A percentile compares a stretch with the other conserved stretches of the same genome.
Conservation (phyloP, 139 green algal species). For the Tetraselmis striata region DNA sequence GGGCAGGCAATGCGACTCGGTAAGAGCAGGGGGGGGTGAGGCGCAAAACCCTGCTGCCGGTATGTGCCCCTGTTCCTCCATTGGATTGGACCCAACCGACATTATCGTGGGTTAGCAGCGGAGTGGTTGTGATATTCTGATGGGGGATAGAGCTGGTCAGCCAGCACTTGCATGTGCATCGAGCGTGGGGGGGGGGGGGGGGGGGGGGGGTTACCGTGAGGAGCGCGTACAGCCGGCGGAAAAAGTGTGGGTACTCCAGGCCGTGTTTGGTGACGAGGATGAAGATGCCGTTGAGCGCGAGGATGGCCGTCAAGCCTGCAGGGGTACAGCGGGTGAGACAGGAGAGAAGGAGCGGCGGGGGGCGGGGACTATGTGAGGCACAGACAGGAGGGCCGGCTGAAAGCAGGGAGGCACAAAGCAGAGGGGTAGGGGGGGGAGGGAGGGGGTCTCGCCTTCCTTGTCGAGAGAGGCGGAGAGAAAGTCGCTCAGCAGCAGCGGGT, state of each 20-base stretch:
- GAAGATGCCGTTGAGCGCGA: constrained; percentile 91
- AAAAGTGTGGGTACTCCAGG: constrained; percentile 90
- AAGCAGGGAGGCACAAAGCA: too few relatives aligned
- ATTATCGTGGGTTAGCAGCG: background rate
- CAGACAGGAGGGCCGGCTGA: too few relatives aligned
- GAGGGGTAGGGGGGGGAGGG: constrained; percentile 91
- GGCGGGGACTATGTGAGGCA: too few relatives aligned
- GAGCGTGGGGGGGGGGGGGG: background rate
- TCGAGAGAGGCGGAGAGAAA: constrained; percentile 75
- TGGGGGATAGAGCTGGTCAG: too few relatives aligned
- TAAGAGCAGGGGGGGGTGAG: constrained; percentile 19
- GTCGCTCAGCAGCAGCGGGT: constrained; percentile 78
- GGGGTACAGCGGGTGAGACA: too few relatives aligned
- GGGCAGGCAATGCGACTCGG: constrained; percentile 46
- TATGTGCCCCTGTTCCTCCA: too few relatives aligned
- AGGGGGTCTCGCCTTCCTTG: constrained; percentile 61
- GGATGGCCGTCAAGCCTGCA: constrained; percentile 71
- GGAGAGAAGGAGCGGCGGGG: too few relatives aligned
- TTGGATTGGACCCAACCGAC: too few relatives aligned
- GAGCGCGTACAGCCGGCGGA: constrained; percentile 67
- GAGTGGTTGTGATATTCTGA: constrained; percentile 3
- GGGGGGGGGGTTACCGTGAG: constrained; percentile 32
- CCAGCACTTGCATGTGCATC: too few relatives aligned
- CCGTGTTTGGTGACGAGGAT: constrained; percentile 81
- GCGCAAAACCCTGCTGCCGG: too few relatives aligned